phyloP scores from a whole-genome alignment of 2,329 filamentous ascomycete genomes.

The Pestalotiopsis sp. region DNA sequence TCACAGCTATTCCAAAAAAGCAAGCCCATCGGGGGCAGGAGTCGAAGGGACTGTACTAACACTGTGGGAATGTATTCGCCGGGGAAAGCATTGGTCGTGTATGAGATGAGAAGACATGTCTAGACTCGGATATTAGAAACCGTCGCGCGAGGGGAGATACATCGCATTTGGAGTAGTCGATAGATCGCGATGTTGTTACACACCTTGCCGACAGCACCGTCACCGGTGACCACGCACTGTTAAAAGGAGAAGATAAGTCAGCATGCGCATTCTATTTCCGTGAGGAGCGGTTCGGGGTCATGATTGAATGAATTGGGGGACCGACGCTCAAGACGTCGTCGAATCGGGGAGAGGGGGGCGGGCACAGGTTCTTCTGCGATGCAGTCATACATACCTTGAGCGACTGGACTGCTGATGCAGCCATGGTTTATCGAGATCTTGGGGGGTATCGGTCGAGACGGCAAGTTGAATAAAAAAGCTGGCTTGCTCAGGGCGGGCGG shows the following conservation, averaged over 20 bases:
- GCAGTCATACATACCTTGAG: conserved; percentile 70
- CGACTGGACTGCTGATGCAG: conserved; percentile 84
- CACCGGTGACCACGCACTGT: conserved; percentile 97
- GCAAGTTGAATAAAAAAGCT: conserved; percentile 17
- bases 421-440: conserved; percentile 59
- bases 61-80: conserved; percentile 99
- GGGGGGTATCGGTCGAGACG: conserved; percentile 18
- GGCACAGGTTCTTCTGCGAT: not conserved
- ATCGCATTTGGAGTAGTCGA: conserved; percentile 17
- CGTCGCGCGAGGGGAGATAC: conserved; percentile 4
- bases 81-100: conserved; percentile 99
- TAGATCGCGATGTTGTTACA: conserved; percentile 30
- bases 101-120: conserved; percentile 99
- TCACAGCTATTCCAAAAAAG: not conserved
- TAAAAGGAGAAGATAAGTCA: conserved; percentile 28
- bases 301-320: conserved; percentile 14
- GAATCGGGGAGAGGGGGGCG: conserved; percentile 1
- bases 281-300: not conserved
- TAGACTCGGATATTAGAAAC: conserved; percentile 44
- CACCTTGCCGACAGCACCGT: conserved; percentile 99
- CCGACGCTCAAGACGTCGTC: conserved; percentile 7
- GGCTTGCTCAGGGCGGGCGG: not conserved
- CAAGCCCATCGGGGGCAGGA: not conserved
- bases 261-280: conserved; percentile 23
- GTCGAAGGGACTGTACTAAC: conserved; percentile 52